Evolutionary conservation across 257 asterid genomes (phyloP).

Genomic region (Fraxinus americana): DNA sequence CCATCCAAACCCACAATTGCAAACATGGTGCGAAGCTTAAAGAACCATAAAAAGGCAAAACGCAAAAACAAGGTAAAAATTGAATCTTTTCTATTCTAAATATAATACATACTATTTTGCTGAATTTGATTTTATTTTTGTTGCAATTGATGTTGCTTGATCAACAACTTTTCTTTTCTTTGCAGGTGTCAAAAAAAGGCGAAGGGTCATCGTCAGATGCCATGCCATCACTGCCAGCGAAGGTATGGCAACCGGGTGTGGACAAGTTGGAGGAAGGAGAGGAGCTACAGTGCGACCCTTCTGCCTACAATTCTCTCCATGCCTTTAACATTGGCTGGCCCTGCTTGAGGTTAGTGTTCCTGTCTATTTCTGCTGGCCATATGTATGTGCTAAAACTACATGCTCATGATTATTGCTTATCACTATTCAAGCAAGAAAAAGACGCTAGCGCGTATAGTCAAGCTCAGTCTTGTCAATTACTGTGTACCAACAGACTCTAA

Average conservation of each 20-base stretch:
- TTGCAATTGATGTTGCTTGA: background rate
- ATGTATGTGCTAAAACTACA: background rate
- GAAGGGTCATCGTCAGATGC: slow-evolving; percentile 63
- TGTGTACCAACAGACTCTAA: background rate
- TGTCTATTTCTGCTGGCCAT: background rate
- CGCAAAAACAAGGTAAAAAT: slow-evolving; percentile 64
- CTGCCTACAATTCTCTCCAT: slow-evolving; percentile 85
- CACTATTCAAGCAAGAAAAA: background rate
- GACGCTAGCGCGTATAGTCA: background rate
- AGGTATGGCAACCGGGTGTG: slow-evolving; percentile 94
- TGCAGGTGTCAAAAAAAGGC: slow-evolving; percentile 55
- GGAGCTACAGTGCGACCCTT: slow-evolving; percentile 88
- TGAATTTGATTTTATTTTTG: background rate
- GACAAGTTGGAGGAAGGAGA: slow-evolving; percentile 89
- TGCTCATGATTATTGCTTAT: background rate
- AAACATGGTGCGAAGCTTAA: slow-evolving; percentile 71
- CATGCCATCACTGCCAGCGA: slow-evolving; percentile 50
- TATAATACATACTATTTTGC: background rate
- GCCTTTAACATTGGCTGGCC: slow-evolving; percentile 92
- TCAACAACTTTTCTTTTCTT: background rate
- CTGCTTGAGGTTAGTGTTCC: slow-evolving; percentile 61
- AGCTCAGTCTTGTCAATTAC: background rate
- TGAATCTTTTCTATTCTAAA: background rate
- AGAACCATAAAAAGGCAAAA: slow-evolving; percentile 69
- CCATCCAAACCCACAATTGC: background rate